Percentiles rank a stretch among this genome's conserved stretches.
These are phyloP conservation scores for Vitis cinerea DNA, from an alignment of 164 flowering plant genomes.

Conservation along the genomic window DNA sequence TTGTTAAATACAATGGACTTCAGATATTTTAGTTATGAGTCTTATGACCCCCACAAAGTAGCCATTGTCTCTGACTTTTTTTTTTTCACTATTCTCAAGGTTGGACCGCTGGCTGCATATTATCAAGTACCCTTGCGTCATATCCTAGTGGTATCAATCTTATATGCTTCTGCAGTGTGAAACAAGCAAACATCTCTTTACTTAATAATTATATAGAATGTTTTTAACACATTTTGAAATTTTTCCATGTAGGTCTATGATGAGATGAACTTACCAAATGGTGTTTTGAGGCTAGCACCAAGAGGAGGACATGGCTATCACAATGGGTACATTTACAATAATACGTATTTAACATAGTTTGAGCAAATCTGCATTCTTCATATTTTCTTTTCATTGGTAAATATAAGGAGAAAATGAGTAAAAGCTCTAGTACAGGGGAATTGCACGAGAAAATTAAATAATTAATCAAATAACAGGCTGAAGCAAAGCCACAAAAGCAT, in stretches of 20 bases:
- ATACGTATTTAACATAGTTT: neutral
- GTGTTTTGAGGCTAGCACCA: conserved; percentile 82
- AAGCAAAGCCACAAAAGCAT: no score
- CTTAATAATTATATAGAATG: neutral
- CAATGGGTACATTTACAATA: conserved; percentile 61
- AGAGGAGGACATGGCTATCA: conserved; percentile 98
- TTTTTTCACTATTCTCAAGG: conserved; percentile 43
- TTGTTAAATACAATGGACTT: no score
- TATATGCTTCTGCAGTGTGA: neutral
- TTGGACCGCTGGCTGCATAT: conserved; percentile 93
- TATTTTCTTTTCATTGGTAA: neutral
- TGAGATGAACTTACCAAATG: conserved; percentile 97
- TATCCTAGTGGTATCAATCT: conserved; percentile 67
- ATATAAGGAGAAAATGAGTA: neutral
- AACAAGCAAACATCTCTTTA: neutral
- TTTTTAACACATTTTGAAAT: neutral
- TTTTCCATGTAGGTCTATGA: conserved; percentile 63
- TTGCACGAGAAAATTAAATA: no score
- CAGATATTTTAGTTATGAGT: no score
- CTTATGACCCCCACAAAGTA: neutral
- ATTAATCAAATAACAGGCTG: no score
- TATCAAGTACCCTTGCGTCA: conserved; percentile 94
- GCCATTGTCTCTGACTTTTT: neutral
- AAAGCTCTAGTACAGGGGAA: no score
- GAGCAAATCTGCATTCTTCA: neutral